Percentiles rank a stretch among this genome's conserved stretches.
These are phyloP conservation scores for Candida koratica DNA, from an alignment of 805 yeast genomes.

Conservation along the genomic window DNA sequence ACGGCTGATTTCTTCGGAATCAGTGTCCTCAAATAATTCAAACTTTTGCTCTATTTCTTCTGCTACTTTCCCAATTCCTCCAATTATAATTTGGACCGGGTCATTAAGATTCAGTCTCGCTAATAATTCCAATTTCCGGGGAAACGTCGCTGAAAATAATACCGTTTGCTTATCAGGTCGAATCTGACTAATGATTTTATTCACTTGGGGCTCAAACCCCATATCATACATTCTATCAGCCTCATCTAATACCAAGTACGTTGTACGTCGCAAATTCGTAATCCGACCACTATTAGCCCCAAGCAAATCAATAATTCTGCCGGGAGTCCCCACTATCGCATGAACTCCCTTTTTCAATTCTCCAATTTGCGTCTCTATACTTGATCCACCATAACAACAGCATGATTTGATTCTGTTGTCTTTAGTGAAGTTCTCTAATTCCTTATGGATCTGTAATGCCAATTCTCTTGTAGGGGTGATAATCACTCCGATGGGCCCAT, in stretches of 20 bases:
- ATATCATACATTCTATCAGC: conserved; percentile 96
- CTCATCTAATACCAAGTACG: conserved; percentile 88
- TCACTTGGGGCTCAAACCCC: conserved; percentile 96
- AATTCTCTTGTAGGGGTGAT: conserved; percentile 92
- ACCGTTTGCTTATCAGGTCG: conserved; percentile 88
- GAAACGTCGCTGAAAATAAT: conserved; percentile 91
- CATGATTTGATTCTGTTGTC: conserved; percentile 46
- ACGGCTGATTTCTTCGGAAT: conserved; percentile 35
- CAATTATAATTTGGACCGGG: conserved; percentile 77
- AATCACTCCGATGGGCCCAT: conserved; percentile 76
- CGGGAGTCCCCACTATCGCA: conserved; percentile 90
- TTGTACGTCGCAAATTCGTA: conserved; percentile 59
- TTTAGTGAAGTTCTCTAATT: conserved; percentile 55
- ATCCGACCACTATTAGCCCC: conserved; percentile 81
- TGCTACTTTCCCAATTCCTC: conserved; percentile 76
- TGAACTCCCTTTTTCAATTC: conserved; percentile 74
- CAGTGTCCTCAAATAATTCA: conserved; percentile 48
- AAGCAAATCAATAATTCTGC: conserved; percentile 83
- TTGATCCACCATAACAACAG: conserved; percentile 90
- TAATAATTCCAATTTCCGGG: conserved; percentile 68
- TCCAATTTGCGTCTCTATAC: conserved; percentile 76
- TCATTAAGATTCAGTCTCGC: conserved; percentile 60
- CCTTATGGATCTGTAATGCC: conserved; percentile 76
- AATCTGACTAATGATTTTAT: conserved; percentile 67
- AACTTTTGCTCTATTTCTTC: conserved; percentile 73